These are phyloP conservation scores for Beauveria rudraprayagi DNA, from an alignment of 2,329 filamentous ascomycete species.

Conservation along the genomic window DNA sequence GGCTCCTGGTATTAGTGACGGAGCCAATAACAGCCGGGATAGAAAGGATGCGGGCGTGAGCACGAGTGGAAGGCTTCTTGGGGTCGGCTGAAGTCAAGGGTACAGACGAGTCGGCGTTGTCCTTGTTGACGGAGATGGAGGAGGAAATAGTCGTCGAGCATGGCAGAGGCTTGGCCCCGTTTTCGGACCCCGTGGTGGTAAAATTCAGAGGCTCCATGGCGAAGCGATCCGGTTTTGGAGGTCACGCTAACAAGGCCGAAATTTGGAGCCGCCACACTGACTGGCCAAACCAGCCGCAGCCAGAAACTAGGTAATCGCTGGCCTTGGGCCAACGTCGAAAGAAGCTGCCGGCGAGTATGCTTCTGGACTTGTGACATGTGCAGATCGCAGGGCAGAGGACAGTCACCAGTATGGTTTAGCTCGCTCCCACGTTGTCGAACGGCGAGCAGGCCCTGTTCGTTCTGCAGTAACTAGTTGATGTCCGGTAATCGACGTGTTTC, in stretches of 20 bases:
- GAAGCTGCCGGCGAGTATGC: background rate
- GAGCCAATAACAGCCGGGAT: constrained; percentile 32
- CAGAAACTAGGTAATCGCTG: background rate
- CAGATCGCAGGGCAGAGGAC: background rate
- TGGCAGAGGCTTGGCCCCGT: constrained; percentile 15
- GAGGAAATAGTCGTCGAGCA: constrained; percentile 6
- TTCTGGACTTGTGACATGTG: constrained; percentile 4
- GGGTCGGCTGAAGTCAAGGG: background rate
- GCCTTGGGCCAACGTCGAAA: background rate
- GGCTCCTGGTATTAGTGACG: constrained; percentile 42
- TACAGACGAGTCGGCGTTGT: background rate
- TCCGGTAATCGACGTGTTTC: background rate
- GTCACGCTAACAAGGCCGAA: constrained; percentile 5
- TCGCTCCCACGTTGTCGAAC: background rate
- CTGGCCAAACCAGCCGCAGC: constrained; percentile 9
- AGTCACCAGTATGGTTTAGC: background rate
- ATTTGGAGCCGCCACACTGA: constrained; percentile 5
- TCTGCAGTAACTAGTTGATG: background rate
- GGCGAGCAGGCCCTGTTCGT: background rate
- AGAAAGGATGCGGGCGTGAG: constrained; percentile 33
- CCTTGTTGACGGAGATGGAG: background rate
- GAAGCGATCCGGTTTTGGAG: constrained; percentile 8
- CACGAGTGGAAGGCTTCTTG: constrained; percentile 6
- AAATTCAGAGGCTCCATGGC: constrained; percentile 19
- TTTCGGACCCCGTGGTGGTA: constrained; percentile 18